Conservation (phyloP, 2,329 filamentous ascomycete species). For the Cytospora paraplurivora region DNA sequence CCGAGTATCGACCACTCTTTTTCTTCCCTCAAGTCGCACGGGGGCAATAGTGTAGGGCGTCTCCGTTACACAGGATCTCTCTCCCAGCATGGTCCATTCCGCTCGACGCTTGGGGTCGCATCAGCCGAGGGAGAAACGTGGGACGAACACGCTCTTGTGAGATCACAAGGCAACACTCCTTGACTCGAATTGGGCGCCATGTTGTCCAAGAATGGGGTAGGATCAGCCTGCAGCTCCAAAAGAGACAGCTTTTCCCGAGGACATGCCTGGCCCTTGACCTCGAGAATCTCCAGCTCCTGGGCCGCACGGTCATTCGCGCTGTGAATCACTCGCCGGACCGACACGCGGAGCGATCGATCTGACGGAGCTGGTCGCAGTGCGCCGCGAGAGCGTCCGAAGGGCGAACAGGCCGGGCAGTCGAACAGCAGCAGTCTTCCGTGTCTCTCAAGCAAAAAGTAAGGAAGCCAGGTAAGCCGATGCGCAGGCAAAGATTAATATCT, state of each 20-base stretch:
- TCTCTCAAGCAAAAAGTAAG: no score
- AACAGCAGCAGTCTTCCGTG: no score
- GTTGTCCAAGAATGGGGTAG: neutral
- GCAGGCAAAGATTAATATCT: neutral
- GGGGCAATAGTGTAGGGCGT: neutral
- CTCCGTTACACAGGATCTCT: neutral
- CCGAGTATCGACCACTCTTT: neutral
- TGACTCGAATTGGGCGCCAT: constrained; percentile 1
- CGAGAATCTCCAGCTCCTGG: neutral
- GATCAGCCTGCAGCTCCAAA: neutral
- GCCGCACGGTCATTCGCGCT: neutral
- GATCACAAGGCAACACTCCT: constrained; percentile 21
- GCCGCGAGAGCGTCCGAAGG: constrained; percentile 27
- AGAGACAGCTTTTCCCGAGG: neutral
- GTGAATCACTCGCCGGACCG: constrained; percentile 15
- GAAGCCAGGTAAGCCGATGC: neutral
- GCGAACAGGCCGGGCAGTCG: constrained; percentile 23
- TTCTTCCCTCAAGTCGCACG: neutral
- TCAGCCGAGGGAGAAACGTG: neutral
- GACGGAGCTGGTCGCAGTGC: constrained; percentile 21
- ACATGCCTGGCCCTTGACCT: neutral
- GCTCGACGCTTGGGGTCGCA: neutral
- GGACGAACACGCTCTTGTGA: neutral
- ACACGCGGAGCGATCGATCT: constrained; percentile 24
- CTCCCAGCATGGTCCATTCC: neutral